Percentiles rank a stretch among this genome's conserved stretches.
Evolutionary conservation across 169 alveolate species (phyloP).

Genomic region (Plasmodium yoelii): DNA sequence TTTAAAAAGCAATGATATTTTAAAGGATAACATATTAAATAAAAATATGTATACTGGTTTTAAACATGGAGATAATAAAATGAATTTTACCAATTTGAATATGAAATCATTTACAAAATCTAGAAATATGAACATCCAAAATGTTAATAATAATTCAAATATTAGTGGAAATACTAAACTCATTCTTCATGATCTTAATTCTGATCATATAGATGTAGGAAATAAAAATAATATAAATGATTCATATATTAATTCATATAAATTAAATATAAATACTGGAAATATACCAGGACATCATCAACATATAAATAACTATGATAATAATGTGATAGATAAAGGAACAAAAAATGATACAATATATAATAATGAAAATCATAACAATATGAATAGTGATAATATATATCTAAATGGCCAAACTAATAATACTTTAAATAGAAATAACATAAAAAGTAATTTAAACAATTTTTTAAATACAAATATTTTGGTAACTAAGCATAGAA

Average conservation of each 20-base stretch:
- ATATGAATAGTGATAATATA: conserved; percentile 17
- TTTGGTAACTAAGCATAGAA: neutral
- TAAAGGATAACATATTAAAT: neutral
- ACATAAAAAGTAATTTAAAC: conserved; percentile 15
- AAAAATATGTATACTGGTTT: conserved; percentile 28
- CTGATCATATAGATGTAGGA: too few species aligned
- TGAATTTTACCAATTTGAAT: neutral
- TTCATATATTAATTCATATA: too few species aligned
- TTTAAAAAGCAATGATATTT: conserved; percentile 1
- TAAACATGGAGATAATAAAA: conserved; percentile 15
- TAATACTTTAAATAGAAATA: neutral
- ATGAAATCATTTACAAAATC: conserved; percentile 46
- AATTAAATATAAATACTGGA: too few species aligned
- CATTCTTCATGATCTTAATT: neutral
- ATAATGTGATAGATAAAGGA: neutral
- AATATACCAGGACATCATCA: too few species aligned
- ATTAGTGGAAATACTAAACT: neutral
- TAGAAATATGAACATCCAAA: conserved; percentile 29
- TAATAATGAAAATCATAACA: neutral
- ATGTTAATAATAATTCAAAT: conserved; percentile 19
- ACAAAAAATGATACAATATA: neutral
- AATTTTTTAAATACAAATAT: conserved; percentile 14
- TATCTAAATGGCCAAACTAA: neutral
- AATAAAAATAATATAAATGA: too few species aligned
- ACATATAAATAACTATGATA: neutral